Evolutionary conservation across 1,284 basidiomycete genomes (phyloP).

Genomic region (Meripilus lineatus): DNA sequence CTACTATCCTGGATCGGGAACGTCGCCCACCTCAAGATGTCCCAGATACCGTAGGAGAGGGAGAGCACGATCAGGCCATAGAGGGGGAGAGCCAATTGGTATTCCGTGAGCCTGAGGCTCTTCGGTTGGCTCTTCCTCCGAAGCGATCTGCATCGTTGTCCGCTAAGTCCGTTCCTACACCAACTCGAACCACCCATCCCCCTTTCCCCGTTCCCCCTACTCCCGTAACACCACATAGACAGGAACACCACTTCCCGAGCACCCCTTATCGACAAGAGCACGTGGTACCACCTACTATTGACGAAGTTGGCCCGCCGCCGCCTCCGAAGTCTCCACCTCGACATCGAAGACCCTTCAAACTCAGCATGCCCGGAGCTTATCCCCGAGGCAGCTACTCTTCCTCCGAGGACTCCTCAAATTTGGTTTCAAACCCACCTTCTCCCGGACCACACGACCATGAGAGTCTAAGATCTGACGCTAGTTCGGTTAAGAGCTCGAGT

Average conservation of each 20-base stretch:
- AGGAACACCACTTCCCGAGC: too few species aligned
- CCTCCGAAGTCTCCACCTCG: too few species aligned
- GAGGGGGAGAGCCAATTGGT: too few species aligned
- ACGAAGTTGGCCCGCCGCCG: too few species aligned
- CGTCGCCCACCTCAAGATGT: background rate
- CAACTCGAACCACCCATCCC: constrained; percentile 6
- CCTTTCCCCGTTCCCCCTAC: constrained; percentile 19
- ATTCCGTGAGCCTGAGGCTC: too few species aligned
- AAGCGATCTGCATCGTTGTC: too few species aligned
- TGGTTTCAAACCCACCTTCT: constrained; percentile 28
- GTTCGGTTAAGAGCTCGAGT: constrained; percentile 20
- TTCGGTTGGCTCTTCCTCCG: too few species aligned
- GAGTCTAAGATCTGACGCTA: constrained; percentile 15
- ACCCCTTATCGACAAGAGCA: too few species aligned
- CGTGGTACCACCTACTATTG: too few species aligned
- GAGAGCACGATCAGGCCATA: background rate
- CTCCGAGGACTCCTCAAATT: constrained; percentile 27
- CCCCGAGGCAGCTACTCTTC: constrained; percentile 29
- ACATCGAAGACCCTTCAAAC: too few species aligned
- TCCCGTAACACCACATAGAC: constrained; percentile 22
- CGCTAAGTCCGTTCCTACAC: too few species aligned
- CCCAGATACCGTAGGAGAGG: background rate
- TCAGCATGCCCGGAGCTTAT: constrained; percentile 22
- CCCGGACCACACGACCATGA: constrained; percentile 20
- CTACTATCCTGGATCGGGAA: background rate